Conservation (phyloP, 345 rosid species). For the Gossypium ekmanianum region DNA sequence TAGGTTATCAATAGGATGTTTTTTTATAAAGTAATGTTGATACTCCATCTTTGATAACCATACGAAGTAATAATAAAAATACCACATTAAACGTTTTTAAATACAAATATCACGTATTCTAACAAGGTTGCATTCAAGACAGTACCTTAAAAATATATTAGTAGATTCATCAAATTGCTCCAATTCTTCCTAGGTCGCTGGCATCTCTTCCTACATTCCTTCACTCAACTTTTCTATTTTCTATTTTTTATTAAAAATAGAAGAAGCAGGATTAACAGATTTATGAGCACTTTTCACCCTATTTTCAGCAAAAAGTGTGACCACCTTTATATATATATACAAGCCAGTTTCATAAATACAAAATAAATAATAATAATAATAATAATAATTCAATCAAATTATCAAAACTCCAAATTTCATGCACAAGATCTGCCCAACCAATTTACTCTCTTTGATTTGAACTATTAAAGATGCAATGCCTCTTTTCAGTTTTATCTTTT, state of each 20-base stretch:
- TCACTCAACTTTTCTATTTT: neutral
- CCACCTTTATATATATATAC: constrained; percentile 3
- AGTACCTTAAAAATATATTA: too few relatives aligned
- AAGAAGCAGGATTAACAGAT: neutral
- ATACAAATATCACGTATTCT: too few relatives aligned
- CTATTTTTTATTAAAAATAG: neutral
- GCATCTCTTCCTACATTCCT: neutral
- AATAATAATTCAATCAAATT: neutral
- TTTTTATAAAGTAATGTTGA: too few relatives aligned
- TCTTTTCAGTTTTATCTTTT: neutral
- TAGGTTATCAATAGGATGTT: too few relatives aligned
- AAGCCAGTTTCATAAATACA: neutral
- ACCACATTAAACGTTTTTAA: too few relatives aligned
- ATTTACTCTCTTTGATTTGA: neutral
- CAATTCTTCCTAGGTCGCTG: neutral
- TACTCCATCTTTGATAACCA: too few relatives aligned
- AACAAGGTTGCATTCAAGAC: too few relatives aligned
- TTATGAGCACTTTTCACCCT: constrained; percentile 1
- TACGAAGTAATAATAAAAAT: too few relatives aligned
- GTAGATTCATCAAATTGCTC: neutral
- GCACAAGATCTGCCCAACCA: constrained; percentile 3
- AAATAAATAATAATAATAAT: too few relatives aligned
- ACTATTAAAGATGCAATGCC: neutral
- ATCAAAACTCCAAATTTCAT: constrained; percentile 3
- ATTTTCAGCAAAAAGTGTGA: constrained; percentile 8